A percentile compares a stretch with the other conserved stretches of the same genome.
Evolutionary conservation across 2,329 filamentous ascomycete genomes (phyloP).

Genomic region (Fusarium protoensiforme): DNA sequence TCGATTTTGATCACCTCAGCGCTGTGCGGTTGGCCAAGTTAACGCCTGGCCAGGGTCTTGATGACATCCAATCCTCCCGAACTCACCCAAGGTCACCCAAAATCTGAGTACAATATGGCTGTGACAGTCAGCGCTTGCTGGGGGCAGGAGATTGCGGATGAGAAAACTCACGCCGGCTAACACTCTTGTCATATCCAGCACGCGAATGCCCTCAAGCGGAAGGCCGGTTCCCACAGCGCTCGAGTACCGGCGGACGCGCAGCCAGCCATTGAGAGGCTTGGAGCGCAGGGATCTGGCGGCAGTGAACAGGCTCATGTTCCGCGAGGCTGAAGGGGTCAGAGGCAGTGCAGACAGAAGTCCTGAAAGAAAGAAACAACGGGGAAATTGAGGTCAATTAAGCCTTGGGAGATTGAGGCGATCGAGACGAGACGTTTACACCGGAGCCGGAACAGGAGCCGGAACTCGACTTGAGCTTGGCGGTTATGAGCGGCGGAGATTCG

Average conservation of each 20-base stretch:
- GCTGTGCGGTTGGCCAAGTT: constrained; percentile 55
- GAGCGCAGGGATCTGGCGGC: constrained; percentile 31
- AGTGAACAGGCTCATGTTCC: constrained; percentile 31
- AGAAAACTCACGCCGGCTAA: constrained; percentile 81
- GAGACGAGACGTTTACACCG: constrained; percentile 11
- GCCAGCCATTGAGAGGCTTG: constrained; percentile 31
- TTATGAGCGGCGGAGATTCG: constrained; percentile 21
- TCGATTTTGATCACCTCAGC: constrained; percentile 98
- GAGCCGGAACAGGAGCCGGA: constrained; percentile 28
- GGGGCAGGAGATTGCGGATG: neutral
- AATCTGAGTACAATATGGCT: constrained; percentile 99
- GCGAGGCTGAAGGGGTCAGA: neutral
- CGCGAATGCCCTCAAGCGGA: constrained; percentile 86
- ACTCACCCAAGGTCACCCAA: constrained; percentile 92
- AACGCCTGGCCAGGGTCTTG: constrained; percentile 7
- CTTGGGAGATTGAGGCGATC: neutral
- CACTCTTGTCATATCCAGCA: constrained; percentile 97
- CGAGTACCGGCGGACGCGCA: constrained; percentile 45
- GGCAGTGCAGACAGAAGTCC: neutral
- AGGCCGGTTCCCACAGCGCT: constrained; percentile 48
- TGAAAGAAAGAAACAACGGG: neutral
- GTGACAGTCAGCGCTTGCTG: constrained; percentile 27
- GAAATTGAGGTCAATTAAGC: neutral
- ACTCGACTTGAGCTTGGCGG: constrained; percentile 3
- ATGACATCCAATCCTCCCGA: neutral